phyloP scores from a whole-genome alignment of 495 filamentous ascomycete species.

The Thozetella sp. region DNA sequence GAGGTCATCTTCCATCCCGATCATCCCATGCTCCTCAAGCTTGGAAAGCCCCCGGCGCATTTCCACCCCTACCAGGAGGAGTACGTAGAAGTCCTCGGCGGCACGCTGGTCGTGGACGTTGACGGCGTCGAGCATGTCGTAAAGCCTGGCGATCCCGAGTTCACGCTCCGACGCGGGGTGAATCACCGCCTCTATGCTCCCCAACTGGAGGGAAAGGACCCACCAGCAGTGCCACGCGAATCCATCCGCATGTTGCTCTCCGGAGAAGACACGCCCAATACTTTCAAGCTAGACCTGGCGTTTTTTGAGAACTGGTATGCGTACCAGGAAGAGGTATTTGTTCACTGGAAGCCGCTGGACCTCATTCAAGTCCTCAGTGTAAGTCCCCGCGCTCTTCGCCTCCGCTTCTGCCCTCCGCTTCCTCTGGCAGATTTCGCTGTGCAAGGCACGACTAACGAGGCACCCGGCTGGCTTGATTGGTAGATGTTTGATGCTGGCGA shows the following conservation, averaged over 20 bases:
- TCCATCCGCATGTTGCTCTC: constrained; percentile 27
- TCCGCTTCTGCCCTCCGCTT: too few relatives aligned
- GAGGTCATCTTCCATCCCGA: too few relatives aligned
- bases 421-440: too few relatives aligned
- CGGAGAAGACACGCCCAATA: constrained; percentile 26
- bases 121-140: constrained; percentile 33
- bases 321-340: constrained; percentile 47
- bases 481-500: constrained; percentile 52
- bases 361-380: constrained; percentile 48
- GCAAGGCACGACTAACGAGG: too few relatives aligned
- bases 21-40: too few relatives aligned
- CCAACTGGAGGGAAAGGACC: constrained; percentile 9
- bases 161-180: constrained; percentile 32
- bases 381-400: too few relatives aligned
- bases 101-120: constrained; percentile 34
- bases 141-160: constrained; percentile 28
- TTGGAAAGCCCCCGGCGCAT: constrained; percentile 49
- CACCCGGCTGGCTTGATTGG: too few relatives aligned
- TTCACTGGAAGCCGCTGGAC: constrained; percentile 37
- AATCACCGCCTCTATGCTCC: constrained; percentile 37
- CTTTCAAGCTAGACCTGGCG: constrained; percentile 40
- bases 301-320: constrained; percentile 61
- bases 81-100: constrained; percentile 38
- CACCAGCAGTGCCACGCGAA: constrained; percentile 13
- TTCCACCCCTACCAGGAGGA: constrained; percentile 49